Conservation (phyloP, 163 green algal species). For the Chloroidium sp. region DNA sequence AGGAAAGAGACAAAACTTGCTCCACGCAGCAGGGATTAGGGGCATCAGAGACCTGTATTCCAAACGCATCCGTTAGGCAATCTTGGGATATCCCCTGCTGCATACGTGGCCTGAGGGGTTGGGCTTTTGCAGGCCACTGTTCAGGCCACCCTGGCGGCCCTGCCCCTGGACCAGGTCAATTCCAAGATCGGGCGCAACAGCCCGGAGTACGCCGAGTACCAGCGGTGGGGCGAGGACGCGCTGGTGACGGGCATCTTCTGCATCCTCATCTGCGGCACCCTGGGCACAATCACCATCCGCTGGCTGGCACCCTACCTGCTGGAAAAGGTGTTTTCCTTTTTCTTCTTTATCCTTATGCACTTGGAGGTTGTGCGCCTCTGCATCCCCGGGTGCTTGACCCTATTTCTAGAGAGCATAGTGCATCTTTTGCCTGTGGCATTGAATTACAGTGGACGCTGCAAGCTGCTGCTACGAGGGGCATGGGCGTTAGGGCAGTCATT, state of each 20-base stretch:
- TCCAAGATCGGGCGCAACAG: neutral
- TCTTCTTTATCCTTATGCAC: neutral
- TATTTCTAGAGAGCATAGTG: too few relatives aligned
- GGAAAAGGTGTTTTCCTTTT: constrained; percentile 10
- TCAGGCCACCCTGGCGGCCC: constrained; percentile 50
- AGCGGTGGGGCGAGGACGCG: constrained; percentile 51
- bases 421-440: too few relatives aligned
- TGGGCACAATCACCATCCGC: constrained; percentile 49
- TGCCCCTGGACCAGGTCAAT: constrained; percentile 18
- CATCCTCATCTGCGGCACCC: constrained; percentile 67
- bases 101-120: too few relatives aligned
- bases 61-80: too few relatives aligned
- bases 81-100: too few relatives aligned
- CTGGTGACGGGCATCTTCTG: constrained; percentile 64
- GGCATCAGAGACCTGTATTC: too few relatives aligned
- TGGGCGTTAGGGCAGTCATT: too few relatives aligned
- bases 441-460: too few relatives aligned
- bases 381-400: neutral
- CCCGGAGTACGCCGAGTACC: constrained; percentile 33
- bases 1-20: too few relatives aligned
- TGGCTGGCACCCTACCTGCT: constrained; percentile 28
- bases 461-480: too few relatives aligned
- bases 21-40: too few relatives aligned
- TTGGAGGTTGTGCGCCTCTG: neutral
- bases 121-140: constrained; percentile 53